Evolutionary conservation across 1,284 basidiomycete species (phyloP).

Genomic region (Leucoagaricus sp.): DNA sequence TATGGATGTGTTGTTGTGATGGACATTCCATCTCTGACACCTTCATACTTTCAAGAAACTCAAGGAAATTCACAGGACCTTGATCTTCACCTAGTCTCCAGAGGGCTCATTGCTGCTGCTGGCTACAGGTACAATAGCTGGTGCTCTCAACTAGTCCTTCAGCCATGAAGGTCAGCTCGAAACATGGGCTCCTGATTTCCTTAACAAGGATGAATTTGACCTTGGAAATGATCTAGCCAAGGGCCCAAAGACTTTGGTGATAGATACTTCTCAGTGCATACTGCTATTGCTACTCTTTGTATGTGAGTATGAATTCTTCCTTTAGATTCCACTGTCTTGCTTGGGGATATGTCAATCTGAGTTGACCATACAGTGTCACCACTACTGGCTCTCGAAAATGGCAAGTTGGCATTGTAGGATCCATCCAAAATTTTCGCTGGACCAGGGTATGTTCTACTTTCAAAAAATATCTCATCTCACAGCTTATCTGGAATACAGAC

Average conservation of each 20-base stretch:
- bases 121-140: constrained; percentile 95
- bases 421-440: constrained; percentile 80
- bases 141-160: constrained; percentile 95
- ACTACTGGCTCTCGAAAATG: constrained; percentile 97
- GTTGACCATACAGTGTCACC: constrained; percentile 78
- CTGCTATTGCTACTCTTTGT: constrained; percentile 4
- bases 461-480: not conserved
- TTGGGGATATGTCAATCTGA: constrained; percentile 81
- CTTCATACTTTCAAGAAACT: constrained; percentile 64
- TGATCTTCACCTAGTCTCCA: constrained; percentile 89
- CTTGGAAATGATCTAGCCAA: constrained; percentile 68
- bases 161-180: constrained; percentile 94
- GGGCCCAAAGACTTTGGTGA: constrained; percentile 68
- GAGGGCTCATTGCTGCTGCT: constrained; percentile 77
- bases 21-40: constrained; percentile 1
- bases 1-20: constrained; percentile 9
- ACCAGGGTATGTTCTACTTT: constrained; percentile 57
- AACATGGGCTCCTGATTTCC: constrained; percentile 87
- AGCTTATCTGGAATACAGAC: constrained; percentile 40
- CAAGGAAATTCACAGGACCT: constrained; percentile 74
- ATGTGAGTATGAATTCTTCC: constrained; percentile 1
- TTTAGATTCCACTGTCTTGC: constrained; percentile 91
- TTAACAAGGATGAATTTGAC: constrained; percentile 71
- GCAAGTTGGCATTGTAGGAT: constrained; percentile 95
- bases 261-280: constrained; percentile 71